Base-by-base conservation (phyloP, 2,329 filamentous ascomycete genomes). In the Calonectria hongkongensis region DNA sequence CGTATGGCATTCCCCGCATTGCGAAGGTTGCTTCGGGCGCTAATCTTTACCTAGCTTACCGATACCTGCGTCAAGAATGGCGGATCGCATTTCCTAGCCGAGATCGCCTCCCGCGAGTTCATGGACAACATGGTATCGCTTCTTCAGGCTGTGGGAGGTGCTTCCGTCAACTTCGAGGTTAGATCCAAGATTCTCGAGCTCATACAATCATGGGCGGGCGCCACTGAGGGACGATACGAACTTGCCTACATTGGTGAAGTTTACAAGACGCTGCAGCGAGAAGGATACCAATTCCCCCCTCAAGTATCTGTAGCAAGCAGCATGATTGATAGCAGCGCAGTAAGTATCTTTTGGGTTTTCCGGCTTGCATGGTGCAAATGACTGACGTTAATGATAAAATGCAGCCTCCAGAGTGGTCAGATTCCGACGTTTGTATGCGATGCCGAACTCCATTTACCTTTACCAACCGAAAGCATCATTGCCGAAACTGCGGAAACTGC, bases 41-140 rank as follows among this genome's bases (percentile, higher is more conserved):
- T 80, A 68, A 79, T 71, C 63, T 73, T 28, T 28, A 65, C 43
- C 63, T 25, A 92, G 95, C 93, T 99, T 80, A 98, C 96, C 76
- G 97, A 99, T 86, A 98, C 97, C 0, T 99, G 97, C 83, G 95
- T 98, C 74, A 99, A 99, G 87, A 99, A 99, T 88, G 97, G 97
- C 72, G 97, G 97, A 78, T 91, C 94, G 47, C 97, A 99, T 85
- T 99, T 99, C 84, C 92, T 99, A 63, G 90, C 93, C 77, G 97
- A 99, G 86, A 97, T 99, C 79, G 96, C 97, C 48, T 98, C 96
- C 21, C 92, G 96, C 75, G 97, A 99, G 86, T 99, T 98, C 82
- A 97, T 99, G 94, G 97, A 99, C 86, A 98, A 98, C 82, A 87
- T 99, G 66, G 93, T 95, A 21, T 98, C 96, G 41, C 89, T 99